Evolutionary conservation across 169 alveolate species (phyloP), one percentile per base, ranked within the genome.

Genomic region (Plasmodium reichenowi): DNA sequence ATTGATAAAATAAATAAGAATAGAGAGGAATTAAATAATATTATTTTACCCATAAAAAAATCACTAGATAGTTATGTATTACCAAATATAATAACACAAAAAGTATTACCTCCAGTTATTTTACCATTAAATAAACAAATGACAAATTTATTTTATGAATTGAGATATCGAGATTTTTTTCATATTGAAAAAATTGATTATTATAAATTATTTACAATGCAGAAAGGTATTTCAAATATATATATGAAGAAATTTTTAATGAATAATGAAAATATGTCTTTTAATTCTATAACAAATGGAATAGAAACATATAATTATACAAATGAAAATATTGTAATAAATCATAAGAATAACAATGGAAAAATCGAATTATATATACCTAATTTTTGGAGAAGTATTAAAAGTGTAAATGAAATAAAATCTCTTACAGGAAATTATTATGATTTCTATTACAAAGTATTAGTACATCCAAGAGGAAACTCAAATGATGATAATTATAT

Each of bases 401-500:
- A 96, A 93, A 95, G 96, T 20, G 97, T 96, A 71, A 96, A 96
- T 62, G 98, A 96, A 72, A 88, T 96, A 67, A 98, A 96, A 71
- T 94, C 97, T n/a, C 97, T 97, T n/a, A 93, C 93, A 73, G 98
- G 98, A 15, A 93, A 95, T 74, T 96, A 97, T 60, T 88, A 96
- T 56, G 98, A 98, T 45, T 96, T 96, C 74, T 93, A 93, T 85
- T 96, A 95, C 75, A 93, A 96, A 74, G 88, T 96, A 38, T 92
- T 96, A 66, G 93, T 96, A 45, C 98, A 96, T 80, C 98, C 98
- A 24, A 71, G 98, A 58, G 98, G 98, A 58, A 96, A 97, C 1
- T 94, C 96, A 24, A 96, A 97, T 66, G 96, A 96, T 10, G 98
- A 96, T 89, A 94, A 96, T 70, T 97, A 96, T 70, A 68, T 96